Percentiles rank a stretch among this genome's conserved stretches.
Evolutionary conservation across 345 rosid genomes (phyloP).

Genomic region (Rubroshorea leprosula): DNA sequence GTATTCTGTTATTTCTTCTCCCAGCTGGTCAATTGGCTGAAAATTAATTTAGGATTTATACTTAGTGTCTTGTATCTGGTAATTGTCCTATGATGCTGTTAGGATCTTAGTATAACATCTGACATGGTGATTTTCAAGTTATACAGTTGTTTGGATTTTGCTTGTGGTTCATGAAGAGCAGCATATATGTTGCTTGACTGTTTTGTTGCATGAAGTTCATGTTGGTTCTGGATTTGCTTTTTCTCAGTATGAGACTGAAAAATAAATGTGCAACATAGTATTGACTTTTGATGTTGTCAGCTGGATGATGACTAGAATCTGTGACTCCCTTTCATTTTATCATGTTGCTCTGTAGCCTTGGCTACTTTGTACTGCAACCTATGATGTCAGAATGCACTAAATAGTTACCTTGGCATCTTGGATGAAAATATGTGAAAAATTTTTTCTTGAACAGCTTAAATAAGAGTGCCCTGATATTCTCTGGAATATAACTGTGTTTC

Average conservation of each 20-base stretch:
- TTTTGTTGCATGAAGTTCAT: background rate
- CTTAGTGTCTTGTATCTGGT: too few relatives aligned
- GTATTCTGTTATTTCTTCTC: conserved; percentile 18
- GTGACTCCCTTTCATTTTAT: background rate
- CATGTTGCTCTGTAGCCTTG: too few relatives aligned
- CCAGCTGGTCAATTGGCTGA: conserved; percentile 2
- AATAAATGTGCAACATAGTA: too few relatives aligned
- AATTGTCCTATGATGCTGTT: too few relatives aligned
- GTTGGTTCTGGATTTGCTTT: background rate
- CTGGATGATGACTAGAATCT: background rate
- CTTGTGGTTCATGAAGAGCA: background rate
- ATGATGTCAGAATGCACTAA: background rate
- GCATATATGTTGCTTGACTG: background rate
- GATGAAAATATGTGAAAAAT: background rate
- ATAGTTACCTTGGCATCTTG: background rate
- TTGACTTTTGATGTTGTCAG: background rate
- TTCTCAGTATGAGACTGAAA: too few relatives aligned
- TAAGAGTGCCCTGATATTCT: background rate
- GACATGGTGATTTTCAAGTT: background rate
- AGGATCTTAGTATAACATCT: too few relatives aligned
- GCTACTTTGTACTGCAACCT: too few relatives aligned
- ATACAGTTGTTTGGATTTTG: background rate
- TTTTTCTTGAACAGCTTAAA: background rate
- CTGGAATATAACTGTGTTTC: conserved; percentile 5
- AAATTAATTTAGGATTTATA: background rate